These are phyloP conservation scores for Paraphaeosphaeria sporulosa DNA, from an alignment of 2,329 filamentous ascomycete genomes.

Conservation along the genomic window DNA sequence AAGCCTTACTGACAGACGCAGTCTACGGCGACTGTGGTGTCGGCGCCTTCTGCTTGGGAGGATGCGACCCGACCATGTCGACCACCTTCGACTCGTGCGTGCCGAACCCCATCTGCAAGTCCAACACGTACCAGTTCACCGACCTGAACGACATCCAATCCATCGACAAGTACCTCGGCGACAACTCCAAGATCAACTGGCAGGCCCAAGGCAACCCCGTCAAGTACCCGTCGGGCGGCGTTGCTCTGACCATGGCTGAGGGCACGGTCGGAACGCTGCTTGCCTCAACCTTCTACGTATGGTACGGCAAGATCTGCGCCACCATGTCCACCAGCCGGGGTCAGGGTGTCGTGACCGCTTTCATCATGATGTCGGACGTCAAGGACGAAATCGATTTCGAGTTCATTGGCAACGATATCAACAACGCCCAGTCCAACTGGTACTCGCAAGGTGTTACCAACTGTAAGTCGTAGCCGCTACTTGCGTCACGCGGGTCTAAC, in stretches of 20 bases:
- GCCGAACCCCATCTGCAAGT: constrained; percentile 82
- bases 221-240: constrained; percentile 63
- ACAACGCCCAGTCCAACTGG: constrained; percentile 88
- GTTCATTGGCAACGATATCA: constrained; percentile 82
- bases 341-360: constrained; percentile 91
- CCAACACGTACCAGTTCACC: constrained; percentile 75
- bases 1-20: constrained; percentile 51
- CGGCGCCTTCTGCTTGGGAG: constrained; percentile 93
- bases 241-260: constrained; percentile 88
- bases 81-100: constrained; percentile 84
- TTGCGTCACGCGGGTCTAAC: constrained; percentile 24
- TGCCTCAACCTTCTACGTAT: constrained; percentile 85
- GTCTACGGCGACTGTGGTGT: constrained; percentile 93
- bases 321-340: constrained; percentile 85
- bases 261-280: constrained; percentile 87
- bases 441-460: constrained; percentile 94
- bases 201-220: constrained; percentile 82
- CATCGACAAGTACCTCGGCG: constrained; percentile 85
- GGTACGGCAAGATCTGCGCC: constrained; percentile 94
- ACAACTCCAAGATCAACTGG: constrained; percentile 83
- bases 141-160: constrained; percentile 72
- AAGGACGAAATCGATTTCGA: constrained; percentile 99
- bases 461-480: constrained; percentile 66
- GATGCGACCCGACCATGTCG: constrained; percentile 89
- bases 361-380: constrained; percentile 93